A percentile compares a stretch with the other conserved stretches of the same genome.
Evolutionary conservation across 2,329 filamentous ascomycete genomes (phyloP).

Genomic region (Salinomyces thailandicus): DNA sequence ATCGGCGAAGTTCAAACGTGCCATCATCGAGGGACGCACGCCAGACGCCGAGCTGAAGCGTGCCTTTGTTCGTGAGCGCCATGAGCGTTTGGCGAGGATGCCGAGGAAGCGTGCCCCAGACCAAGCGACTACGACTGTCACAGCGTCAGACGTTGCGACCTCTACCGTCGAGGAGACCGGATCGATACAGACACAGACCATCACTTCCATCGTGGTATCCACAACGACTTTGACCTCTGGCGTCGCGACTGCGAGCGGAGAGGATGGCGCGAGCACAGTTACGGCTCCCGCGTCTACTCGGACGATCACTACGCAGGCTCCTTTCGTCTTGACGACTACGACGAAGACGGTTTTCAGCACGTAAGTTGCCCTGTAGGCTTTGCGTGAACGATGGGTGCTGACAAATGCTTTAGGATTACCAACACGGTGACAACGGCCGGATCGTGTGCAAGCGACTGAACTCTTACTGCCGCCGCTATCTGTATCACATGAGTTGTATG

Average conservation of each 20-base stretch:
- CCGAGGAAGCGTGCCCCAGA: slow-evolving; percentile 28
- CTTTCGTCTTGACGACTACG: neutral
- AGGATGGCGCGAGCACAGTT: neutral
- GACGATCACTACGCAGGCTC: neutral
- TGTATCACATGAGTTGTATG: no score
- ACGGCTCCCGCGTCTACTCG: neutral
- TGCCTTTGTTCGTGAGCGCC: slow-evolving; percentile 16
- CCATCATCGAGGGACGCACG: slow-evolving; percentile 12
- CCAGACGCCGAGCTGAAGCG: slow-evolving; percentile 11
- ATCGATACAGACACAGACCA: slow-evolving; percentile 5
- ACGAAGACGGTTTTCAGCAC: neutral
- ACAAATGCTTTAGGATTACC: no score
- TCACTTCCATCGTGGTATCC: slow-evolving; percentile 11
- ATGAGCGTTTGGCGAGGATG: slow-evolving; percentile 6
- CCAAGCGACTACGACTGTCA: slow-evolving; percentile 24
- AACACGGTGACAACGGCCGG: no score
- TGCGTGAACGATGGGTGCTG: no score
- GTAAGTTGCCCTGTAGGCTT: neutral
- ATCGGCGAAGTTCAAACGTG: slow-evolving; percentile 14
- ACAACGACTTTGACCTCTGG: slow-evolving; percentile 11
- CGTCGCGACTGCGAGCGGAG: neutral
- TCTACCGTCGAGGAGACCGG: slow-evolving; percentile 14
- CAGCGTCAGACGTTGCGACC: slow-evolving; percentile 16
- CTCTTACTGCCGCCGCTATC: no score
- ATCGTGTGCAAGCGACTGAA: no score